Conservation (phyloP, 257 asterid species). For the Nicotiana benthamiana region DNA sequence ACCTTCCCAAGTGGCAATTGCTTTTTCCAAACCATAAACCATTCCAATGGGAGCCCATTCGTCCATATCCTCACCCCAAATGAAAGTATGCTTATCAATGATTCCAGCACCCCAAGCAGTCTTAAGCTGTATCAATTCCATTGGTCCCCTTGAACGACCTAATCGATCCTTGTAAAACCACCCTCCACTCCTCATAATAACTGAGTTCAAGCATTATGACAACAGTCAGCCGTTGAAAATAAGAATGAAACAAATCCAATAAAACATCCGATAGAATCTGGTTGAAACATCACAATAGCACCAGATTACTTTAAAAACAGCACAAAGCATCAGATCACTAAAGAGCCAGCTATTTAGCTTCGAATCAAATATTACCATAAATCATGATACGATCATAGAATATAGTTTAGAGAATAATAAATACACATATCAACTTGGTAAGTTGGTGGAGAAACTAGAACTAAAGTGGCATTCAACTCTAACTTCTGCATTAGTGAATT, state of each 20-base stretch:
- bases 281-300: background rate
- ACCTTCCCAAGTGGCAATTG: slow-evolving; percentile 99
- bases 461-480: background rate
- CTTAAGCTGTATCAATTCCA: slow-evolving; percentile 87
- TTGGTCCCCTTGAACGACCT: slow-evolving; percentile 97
- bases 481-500: too few species aligned
- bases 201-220: slow-evolving; percentile 25
- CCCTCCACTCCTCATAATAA: slow-evolving; percentile 84
- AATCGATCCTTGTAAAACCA: slow-evolving; percentile 86
- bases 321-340: background rate
- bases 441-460: background rate
- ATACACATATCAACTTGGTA: background rate
- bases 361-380: background rate
- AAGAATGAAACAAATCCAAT: background rate
- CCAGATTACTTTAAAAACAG: background rate
- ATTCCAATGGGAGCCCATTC: slow-evolving; percentile 97
- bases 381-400: background rate
- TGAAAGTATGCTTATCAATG: slow-evolving; percentile 81
- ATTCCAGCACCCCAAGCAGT: slow-evolving; percentile 99
- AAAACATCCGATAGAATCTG: background rate
- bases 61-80: slow-evolving; percentile 96
- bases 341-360: background rate
- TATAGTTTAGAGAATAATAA: background rate
- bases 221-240: background rate
- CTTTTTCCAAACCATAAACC: slow-evolving; percentile 89